phyloP scores from a whole-genome alignment of 2,329 filamentous ascomycete genomes.

The Penicillium sp. region DNA sequence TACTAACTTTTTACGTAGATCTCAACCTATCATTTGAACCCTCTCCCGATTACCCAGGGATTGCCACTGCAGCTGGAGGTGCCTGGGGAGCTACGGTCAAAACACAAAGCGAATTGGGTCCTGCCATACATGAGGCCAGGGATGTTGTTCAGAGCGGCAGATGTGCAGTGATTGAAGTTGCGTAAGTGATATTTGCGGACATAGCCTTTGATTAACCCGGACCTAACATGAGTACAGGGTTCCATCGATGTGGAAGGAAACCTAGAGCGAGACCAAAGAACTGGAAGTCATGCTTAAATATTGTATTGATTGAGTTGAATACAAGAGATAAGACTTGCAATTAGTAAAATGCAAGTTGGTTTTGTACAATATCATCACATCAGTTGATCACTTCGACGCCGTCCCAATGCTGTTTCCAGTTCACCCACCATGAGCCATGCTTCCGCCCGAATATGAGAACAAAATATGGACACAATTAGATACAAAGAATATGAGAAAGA shows the following conservation, averaged over 20 bases:
- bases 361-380: slow-evolving; percentile 15
- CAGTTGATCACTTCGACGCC: slow-evolving; percentile 25
- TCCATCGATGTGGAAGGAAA: not conserved
- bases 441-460: slow-evolving; percentile 13
- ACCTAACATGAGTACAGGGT: not conserved
- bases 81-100: slow-evolving; percentile 54
- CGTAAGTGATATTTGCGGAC: not conserved
- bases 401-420: slow-evolving; percentile 30
- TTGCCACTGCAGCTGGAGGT: slow-evolving; percentile 62
- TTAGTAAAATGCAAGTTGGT: slow-evolving; percentile 26
- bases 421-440: slow-evolving; percentile 17
- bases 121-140: slow-evolving; percentile 52
- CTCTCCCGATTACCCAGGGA: slow-evolving; percentile 64
- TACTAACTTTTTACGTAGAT: slow-evolving; percentile 43
- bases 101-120: slow-evolving; percentile 54
- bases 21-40: slow-evolving; percentile 65
- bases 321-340: not conserved
- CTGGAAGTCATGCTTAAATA: not conserved
- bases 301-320: not conserved
- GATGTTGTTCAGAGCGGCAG: not conserved
- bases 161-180: not conserved
- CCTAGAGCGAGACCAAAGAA: not conserved
- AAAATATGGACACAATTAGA: slow-evolving; percentile 21
- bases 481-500: slow-evolving; percentile 16
- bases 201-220: not conserved